Base-by-base conservation (phyloP, 1,139 yeast genomes). In the Hemisphaericaspora xylanilytica region DNA sequence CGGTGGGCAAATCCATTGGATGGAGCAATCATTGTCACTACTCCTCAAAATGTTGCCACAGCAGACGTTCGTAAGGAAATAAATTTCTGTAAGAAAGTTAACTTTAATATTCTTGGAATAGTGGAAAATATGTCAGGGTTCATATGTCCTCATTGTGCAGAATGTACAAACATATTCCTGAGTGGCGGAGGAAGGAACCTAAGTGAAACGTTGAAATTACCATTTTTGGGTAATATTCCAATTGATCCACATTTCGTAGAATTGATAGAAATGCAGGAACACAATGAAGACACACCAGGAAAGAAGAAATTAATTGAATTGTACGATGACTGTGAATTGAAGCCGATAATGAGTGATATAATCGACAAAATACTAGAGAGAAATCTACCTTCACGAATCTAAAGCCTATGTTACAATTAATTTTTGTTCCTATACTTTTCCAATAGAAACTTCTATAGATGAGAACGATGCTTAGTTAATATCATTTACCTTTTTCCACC, bases 161-260 rank as follows among this genome's bases (percentile, higher is more conserved):
- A 90, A 55, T 83, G 92, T 56, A 89, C 97, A 3, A 81, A 90
- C 56, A 86, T 94, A 22, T 94, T 94, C 58, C 85, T 90, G 51
- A 77, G 84, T 37, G 98, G 97, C 4, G 99, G 99, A n/a, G 99
- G 98, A 1, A 62, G 75, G 50, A 64, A 63, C 13, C 65, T 94
- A 37, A 84, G 97, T 21, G 65, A 71, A 27, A 76, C 76, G 38
- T 73, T 79, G 44, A 62, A 69, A 5, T 64, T 92, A 30, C 78
- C 81, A 7, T 89, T 82, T 52, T 66, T 94, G 49, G 98, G 97
- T 0, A 80, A 80, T 40, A 80, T 94, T 3, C 98, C 98, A 1
- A 87, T 94, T 20, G 98, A 92, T 53, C 98, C 98, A 1, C 75
- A 72, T 37, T 92, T 92, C 64, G 95, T 87, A 18, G 89, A 85